A percentile compares a stretch with the other conserved stretches of the same genome.
Conservation (phyloP, 306 rosid species). For the Coriaria nepalensis region DNA sequence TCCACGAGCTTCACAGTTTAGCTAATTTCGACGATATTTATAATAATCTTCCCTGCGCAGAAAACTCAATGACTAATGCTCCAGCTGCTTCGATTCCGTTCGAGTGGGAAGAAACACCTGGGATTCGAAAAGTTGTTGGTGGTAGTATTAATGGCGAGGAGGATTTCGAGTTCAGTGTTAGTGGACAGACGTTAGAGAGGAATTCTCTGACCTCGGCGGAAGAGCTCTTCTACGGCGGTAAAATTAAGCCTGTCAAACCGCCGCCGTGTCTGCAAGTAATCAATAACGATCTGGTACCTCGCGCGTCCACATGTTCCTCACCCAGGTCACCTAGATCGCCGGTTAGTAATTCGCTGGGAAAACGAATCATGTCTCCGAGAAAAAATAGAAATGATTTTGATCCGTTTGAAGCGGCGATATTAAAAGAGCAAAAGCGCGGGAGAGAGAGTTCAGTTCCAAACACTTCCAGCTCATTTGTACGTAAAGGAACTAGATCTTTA, state of each 20-base stretch:
- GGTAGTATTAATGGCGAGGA: neutral
- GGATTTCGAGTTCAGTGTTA: conserved; percentile 55
- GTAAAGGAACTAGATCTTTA: conserved; percentile 57
- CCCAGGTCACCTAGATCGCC: conserved; percentile 25
- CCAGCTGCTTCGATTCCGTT: conserved; percentile 36
- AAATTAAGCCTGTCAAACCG: conserved; percentile 56
- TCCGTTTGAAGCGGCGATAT: conserved; percentile 33
- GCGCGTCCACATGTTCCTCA: conserved; percentile 7
- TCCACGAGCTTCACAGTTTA: conserved; percentile 2
- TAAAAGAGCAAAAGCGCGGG: conserved; percentile 22
- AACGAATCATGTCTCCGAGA: conserved; percentile 17
- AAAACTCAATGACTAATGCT: neutral
- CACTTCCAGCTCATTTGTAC: neutral
- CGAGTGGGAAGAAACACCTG: conserved; percentile 53
- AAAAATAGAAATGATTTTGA: conserved; percentile 23
- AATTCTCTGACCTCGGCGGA: conserved; percentile 48
- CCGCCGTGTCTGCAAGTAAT: conserved; percentile 29
- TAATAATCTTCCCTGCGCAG: neutral
- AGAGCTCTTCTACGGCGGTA: conserved; percentile 72
- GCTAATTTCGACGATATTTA: conserved; percentile 4
- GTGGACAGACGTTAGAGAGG: conserved; percentile 24
- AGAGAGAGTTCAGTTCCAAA: conserved; percentile 24
- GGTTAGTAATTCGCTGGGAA: conserved; percentile 21
- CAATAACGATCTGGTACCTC: conserved; percentile 7
- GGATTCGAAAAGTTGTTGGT: conserved; percentile 22